These are phyloP conservation scores for Pisolithus tinctorius DNA, from an alignment of 768 basidiomycete species.

Conservation along the genomic window DNA sequence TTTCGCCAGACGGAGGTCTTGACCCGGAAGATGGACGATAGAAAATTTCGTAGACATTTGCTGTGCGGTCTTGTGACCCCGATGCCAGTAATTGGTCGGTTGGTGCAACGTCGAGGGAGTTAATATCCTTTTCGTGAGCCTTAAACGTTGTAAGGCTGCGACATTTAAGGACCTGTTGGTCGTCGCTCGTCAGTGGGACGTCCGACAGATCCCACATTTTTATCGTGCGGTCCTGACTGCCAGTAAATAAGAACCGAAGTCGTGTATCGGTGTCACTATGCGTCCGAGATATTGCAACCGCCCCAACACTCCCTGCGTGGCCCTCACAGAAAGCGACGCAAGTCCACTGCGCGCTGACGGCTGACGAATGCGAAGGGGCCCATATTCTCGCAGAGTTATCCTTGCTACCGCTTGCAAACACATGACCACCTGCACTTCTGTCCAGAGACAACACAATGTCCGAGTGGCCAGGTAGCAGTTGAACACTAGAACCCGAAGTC, in stretches of 20 bases:
- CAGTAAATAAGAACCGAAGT: slow-evolving; percentile 80
- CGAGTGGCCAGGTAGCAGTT: slow-evolving; percentile 80
- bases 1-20: slow-evolving; percentile 52
- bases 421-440: slow-evolving; percentile 51
- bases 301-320: slow-evolving; percentile 90
- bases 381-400: slow-evolving; percentile 86
- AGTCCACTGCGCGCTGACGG: slow-evolving; percentile 28
- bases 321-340: slow-evolving; percentile 90
- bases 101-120: slow-evolving; percentile 87
- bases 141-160: slow-evolving; percentile 79
- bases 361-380: slow-evolving; percentile 33
- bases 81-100: slow-evolving; percentile 86
- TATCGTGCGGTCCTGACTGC: slow-evolving; percentile 94
- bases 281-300: slow-evolving; percentile 70
- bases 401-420: slow-evolving; percentile 90
- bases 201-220: slow-evolving; percentile 95
- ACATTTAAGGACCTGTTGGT: slow-evolving; percentile 38
- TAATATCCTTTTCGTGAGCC: slow-evolving; percentile 98
- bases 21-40: slow-evolving; percentile 38
- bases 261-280: slow-evolving; percentile 15
- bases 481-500: slow-evolving; percentile 67
- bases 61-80: slow-evolving; percentile 93
- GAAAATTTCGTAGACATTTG: slow-evolving; percentile 80
- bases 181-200: slow-evolving; percentile 30
- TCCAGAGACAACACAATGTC: slow-evolving; percentile 90